Evolutionary conservation across 345 rosid species (phyloP), one percentile per base, ranked within the genome.

Genomic region (Eucalyptus globulus): DNA sequence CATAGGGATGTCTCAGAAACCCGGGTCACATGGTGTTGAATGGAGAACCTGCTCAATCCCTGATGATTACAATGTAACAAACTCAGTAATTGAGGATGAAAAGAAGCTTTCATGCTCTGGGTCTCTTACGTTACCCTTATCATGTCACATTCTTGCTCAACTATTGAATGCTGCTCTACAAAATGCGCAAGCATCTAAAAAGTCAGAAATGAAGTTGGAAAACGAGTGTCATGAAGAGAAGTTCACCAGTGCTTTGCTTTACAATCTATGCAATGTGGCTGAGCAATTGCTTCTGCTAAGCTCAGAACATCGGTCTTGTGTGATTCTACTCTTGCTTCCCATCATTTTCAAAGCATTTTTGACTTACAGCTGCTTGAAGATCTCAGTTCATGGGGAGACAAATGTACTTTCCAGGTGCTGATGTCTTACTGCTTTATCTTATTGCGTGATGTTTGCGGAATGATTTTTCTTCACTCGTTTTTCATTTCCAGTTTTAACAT

Each of bases 221-320:
- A 91, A 89, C 89, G 94, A 92, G 65, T 88, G 87, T 90, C 51
- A 90, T 89, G 91, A 89, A 72, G 94, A 90, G 53, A 91, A 31
- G 56, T 91, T 96, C 89, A 92, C 94, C 49, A 91, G 81, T 88
- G 91, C 92, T 91, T 85, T 97, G 89, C 96, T 97, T 86, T 95
- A 93, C 95, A 95, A 94, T 93, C 92, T 97, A 85, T 95, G 98
- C 91, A 92, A 90, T 88, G 86, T 88, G 86, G 93, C 95, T 69
- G 98, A 96, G 91, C 93, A 91, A 51, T 90, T 97, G 91, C 95
- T 97, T 92, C 92, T 93, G 54, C 96, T 91, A 92, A 93, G 94
- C 90, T 91, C 90, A 86, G 98, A 97, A 90, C 96, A 93, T 86
- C 96, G 99, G 89, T 95, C 99, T 1, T 97, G 97, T 91, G 91